Base-by-base conservation (phyloP, 352 stramenopile species). In the Phytophthora litchii region DNA sequence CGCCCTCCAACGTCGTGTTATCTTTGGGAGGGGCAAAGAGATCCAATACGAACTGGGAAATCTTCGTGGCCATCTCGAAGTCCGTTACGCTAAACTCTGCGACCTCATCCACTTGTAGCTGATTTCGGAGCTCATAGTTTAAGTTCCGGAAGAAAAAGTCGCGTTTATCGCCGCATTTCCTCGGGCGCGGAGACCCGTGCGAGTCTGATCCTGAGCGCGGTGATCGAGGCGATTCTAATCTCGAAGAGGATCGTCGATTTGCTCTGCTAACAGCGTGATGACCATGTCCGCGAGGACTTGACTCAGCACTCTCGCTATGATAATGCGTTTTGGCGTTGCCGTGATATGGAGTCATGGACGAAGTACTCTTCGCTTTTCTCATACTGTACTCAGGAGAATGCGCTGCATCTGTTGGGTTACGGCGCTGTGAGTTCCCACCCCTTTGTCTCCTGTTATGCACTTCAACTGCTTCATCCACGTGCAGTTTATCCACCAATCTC, bases 101-200 rank as follows among this genome's bases (percentile, higher is more conserved):
- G 12, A 94, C 83, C 16, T 94, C 70, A 54, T 94, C 85, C 25
- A 94, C 83, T 54, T 91, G 85, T 19, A 94, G 51, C 27, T 78
- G 65, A 34, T 59, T 86, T 13, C 85, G 80, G 8, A 80, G 68
- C n/a, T 87, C 80, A 12, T 78, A 88, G 6, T 87, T 62, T 38
- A 94, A 59, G 29, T 90, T 88, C 1, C 85, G 76, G 47, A 94
- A 94, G 56, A 94, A 89, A 54, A 92, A 94, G 48, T 92, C 82
- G 31, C 85, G 80, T 61, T 94, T 94, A 66, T 94, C 84, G 9
- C 80, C 81, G 56, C 82, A 90, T 46, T 91, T 91, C 29, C 42
- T 60, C 32, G 52, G 40, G 17, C 60, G 52, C 8, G 64, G 66
- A 1, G 67, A 72, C 11, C 58, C 58, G 12, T 57, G 51, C 32